Base-by-base conservation (phyloP, 257 asterid species). In the Parsonsia alboflavescens region DNA sequence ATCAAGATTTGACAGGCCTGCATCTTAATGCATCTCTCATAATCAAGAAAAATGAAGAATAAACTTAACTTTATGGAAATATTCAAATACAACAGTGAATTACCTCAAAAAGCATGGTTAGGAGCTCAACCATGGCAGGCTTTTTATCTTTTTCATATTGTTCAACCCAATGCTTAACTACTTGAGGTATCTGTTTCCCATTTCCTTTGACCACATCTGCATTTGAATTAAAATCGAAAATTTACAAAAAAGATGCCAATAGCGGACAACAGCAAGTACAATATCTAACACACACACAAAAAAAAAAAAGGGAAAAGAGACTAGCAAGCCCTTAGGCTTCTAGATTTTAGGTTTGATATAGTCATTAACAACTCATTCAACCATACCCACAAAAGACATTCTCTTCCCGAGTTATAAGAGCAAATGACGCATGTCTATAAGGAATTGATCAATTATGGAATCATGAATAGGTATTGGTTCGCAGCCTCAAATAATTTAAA, bases 61-160 rank as follows among this genome's bases (percentile, higher is more conserved):
- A 12, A 42, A 22, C 28, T 45, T 30, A 49, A 73, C 50, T 39
- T 42, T 48, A 46, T 4, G 42, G 6, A 71, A 36, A 56, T 54
- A 75, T 12, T 50, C 42, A 69, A 77, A 73, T 54, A 68, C n/a
- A 77, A 61, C 7, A 50, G 46, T 66, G 75, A 79, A 76, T 74
- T 81, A 95, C 98, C 99, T 92, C 96, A 78, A 95, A 92, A 21
- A 95, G 90, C 96, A 89, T 75, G 42, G 88, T 81, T 54, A 95
- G 81, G 69, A 95, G 92, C 79, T 85, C 96, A 39, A 89, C 89
- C 83, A 84, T 86, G 71, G 97, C 96, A 63, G 89, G 75, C 76
- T 86, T 89, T 78, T 84, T 89, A 85, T 81, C 82, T 78, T 79
- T 84, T 88, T 95, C 98, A 41, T 95, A 95, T 67, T 72, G 84